Base-by-base conservation (phyloP, 2,329 filamentous ascomycete species). In the Ceratocystis smalleyi region DNA sequence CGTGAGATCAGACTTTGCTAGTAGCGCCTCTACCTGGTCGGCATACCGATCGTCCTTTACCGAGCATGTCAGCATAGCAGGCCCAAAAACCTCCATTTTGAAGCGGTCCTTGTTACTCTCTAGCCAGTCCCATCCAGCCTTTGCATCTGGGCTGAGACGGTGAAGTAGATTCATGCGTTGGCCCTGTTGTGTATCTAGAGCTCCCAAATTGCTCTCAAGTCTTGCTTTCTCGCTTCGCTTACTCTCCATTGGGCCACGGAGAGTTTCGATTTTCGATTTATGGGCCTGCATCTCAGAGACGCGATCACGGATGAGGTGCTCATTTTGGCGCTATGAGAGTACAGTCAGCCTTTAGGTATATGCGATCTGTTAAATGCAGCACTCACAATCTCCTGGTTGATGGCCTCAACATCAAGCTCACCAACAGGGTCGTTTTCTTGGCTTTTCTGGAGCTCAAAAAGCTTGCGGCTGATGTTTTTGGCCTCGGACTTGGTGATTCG, bases 121-220 rank as follows among this genome's bases (percentile, higher is more conserved):
- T 62, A 97, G 80, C 91, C 92, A 99, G 51, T 85, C 79, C 84
- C 89, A 96, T 1, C 85, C 90, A 68, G 72, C 77, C 10, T 81
- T 81, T 1, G 87, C 83, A 65, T 96, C 88, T 0, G 71, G 71
- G 10, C 85, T 87, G 0, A 80, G 17, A 5, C 72, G 78, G 62
- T 77, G 78, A 64, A 99, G 79, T 68, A 86, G 83, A 60, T 75
- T 82, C 64, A 87, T 77, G 68, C 89, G 86, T 70, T 88, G 87
- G 5, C 91, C 91, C 66, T 85, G 79, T 69, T 88, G 83, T 0
- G 89, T 92, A 61, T 89, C 80, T 15, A 96, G 78, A 19, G 77
- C 80, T 27, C 77, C 73, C 24, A 89, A 72, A 17, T 84, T 80
- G 2, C 70, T 69, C 68, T 82, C 68, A 0, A 79, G 71, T 32